These are phyloP conservation scores for Neurospora discreta DNA, from an alignment of 495 filamentous ascomycete genomes.

Conservation along the genomic window DNA sequence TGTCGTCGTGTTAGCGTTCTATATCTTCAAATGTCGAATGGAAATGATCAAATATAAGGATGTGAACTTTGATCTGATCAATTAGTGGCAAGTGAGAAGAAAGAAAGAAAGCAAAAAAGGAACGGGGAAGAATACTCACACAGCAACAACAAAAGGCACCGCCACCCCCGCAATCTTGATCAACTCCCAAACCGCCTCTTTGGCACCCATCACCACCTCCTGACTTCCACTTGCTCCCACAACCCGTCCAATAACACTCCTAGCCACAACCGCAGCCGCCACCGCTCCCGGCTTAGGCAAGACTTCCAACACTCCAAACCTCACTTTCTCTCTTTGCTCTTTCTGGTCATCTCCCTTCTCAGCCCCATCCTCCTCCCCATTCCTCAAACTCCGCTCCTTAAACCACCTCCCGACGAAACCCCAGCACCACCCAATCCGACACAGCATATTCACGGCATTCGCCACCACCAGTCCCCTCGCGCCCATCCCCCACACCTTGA, in stretches of 20 bases:
- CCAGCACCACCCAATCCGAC: conserved; percentile 71
- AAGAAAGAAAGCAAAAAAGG: neutral
- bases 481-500: conserved; percentile 53
- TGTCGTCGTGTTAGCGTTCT: conserved; percentile 8
- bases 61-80: neutral
- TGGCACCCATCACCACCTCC: conserved; percentile 3
- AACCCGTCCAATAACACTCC: conserved; percentile 10
- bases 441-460: conserved; percentile 75
- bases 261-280: conserved; percentile 12
- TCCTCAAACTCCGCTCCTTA: neutral
- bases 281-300: conserved; percentile 18
- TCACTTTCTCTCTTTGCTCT: neutral
- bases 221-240: conserved; percentile 18
- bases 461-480: conserved; percentile 72
- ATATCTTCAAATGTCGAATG: neutral
- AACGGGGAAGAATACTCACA: conserved; percentile 42
- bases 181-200: conserved; percentile 33
- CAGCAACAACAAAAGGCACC: conserved; percentile 38
- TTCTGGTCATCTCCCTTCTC: too few relatives aligned
- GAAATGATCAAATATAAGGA: neutral
- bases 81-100: neutral
- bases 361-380: neutral
- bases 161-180: conserved; percentile 40
- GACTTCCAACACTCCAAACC: conserved; percentile 18
- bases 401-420: conserved; percentile 61